phyloP scores from a whole-genome alignment of 2,329 filamentous ascomycete genomes.

The Fusarium avenaceum region DNA sequence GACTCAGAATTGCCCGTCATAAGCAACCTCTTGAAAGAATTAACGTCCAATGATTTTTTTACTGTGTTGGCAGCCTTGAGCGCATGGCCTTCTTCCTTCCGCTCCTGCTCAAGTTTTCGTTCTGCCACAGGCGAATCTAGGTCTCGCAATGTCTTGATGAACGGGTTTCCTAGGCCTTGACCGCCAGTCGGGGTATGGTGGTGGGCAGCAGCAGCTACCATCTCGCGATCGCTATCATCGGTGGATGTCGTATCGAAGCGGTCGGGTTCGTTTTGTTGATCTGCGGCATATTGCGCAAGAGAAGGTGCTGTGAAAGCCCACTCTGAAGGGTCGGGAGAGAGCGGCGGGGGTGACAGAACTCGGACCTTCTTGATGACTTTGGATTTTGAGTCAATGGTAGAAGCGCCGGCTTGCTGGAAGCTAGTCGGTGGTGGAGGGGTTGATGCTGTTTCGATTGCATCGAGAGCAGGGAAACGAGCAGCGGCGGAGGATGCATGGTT shows the following conservation, averaged over 20 bases:
- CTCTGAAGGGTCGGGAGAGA: conserved; percentile 66
- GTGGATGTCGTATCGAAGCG: conserved; percentile 52
- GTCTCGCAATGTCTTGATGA: conserved; percentile 68
- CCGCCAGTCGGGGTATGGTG: conserved; percentile 43
- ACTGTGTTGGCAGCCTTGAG: conserved; percentile 52
- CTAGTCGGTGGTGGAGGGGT: conserved; percentile 46
- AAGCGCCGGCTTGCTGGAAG: conserved; percentile 47
- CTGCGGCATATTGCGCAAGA: conserved; percentile 48
- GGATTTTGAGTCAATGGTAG: conserved; percentile 55
- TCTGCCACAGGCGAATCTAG: conserved; percentile 58
- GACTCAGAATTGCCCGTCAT: conserved; percentile 75
- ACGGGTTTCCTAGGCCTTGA: conserved; percentile 58
- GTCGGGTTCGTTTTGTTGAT: conserved; percentile 47
- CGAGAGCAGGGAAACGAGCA: conserved; percentile 48
- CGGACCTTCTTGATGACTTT: conserved; percentile 77
- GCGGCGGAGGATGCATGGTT: conserved; percentile 24
- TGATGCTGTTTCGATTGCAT: conserved; percentile 50
- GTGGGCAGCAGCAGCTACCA: conserved; percentile 42
- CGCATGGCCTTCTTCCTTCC: conserved; percentile 50
- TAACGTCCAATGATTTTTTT: conserved; percentile 75
- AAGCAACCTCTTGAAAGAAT: conserved; percentile 81
- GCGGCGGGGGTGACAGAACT: conserved; percentile 73
- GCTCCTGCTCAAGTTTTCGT: conserved; percentile 51
- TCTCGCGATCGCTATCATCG: conserved; percentile 50
- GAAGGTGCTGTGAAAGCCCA: conserved; percentile 52